A percentile compares a stretch with the other conserved stretches of the same genome.
These are phyloP conservation scores for Populus ilicifolia DNA, from an alignment of 345 rosid species.

Conservation along the genomic window DNA sequence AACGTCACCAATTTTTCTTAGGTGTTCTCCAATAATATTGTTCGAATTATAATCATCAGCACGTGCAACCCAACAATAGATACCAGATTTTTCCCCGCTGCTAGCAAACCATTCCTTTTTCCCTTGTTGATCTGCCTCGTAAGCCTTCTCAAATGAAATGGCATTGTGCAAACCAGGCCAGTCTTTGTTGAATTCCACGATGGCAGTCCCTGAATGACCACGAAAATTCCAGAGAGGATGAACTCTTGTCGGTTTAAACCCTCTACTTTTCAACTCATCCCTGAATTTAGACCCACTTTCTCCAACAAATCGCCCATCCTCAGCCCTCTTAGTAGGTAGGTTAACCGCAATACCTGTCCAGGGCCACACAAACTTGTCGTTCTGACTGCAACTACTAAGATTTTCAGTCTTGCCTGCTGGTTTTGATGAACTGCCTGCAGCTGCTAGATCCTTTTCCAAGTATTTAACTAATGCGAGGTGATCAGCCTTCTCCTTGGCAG, in stretches of 20 bases:
- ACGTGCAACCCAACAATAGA: slow-evolving; percentile 93
- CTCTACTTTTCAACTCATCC: slow-evolving; percentile 65
- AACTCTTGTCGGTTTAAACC: slow-evolving; percentile 83
- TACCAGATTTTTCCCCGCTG: slow-evolving; percentile 43
- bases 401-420: slow-evolving; percentile 24
- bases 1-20: slow-evolving; percentile 72
- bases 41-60: slow-evolving; percentile 67
- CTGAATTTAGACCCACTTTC: slow-evolving; percentile 84
- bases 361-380: slow-evolving; percentile 83
- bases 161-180: slow-evolving; percentile 96
- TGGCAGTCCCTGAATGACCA: slow-evolving; percentile 85
- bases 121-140: slow-evolving; percentile 76
- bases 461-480: slow-evolving; percentile 80
- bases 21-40: slow-evolving; percentile 63
- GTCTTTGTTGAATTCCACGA: slow-evolving; percentile 81
- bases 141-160: slow-evolving; percentile 77
- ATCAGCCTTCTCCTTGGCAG: slow-evolving; percentile 62
- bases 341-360: slow-evolving; percentile 83
- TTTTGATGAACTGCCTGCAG: slow-evolving; percentile 21
- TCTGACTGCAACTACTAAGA: slow-evolving; percentile 40
- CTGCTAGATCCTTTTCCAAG: slow-evolving; percentile 52
- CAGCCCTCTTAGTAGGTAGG: slow-evolving; percentile 57
- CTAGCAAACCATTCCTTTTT: slow-evolving; percentile 58
- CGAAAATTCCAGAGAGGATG: slow-evolving; percentile 74
- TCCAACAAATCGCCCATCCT: slow-evolving; percentile 65